phyloP scores from a whole-genome alignment of 495 filamentous ascomycete genomes.

The Penicillium daleae region DNA sequence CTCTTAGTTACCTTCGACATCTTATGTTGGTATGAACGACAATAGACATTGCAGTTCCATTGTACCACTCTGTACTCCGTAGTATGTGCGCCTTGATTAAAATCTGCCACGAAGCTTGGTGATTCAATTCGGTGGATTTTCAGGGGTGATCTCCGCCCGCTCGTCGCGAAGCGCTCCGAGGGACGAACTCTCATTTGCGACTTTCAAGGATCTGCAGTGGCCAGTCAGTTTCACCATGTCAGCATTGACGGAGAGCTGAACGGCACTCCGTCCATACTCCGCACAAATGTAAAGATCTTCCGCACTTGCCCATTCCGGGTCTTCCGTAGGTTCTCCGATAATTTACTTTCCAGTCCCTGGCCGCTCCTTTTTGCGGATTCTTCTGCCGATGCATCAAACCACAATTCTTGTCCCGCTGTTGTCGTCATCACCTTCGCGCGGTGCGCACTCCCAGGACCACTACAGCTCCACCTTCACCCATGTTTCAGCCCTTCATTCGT shows the following conservation, averaged over 20 bases:
- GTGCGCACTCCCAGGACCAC: conserved; percentile 6
- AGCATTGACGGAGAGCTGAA: neutral
- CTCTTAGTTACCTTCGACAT: too few species aligned
- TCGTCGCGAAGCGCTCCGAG: neutral
- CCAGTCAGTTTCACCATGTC: conserved; percentile 3
- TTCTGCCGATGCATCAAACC: neutral
- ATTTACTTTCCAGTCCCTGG: neutral
- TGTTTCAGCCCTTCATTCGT: conserved; percentile 10
- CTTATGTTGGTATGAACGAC: neutral
- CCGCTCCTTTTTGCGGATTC: neutral
- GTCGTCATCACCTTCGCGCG: conserved; percentile 16
- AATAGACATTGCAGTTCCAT: neutral
- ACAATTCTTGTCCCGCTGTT: neutral
- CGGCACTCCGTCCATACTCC: neutral
- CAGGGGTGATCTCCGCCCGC: neutral
- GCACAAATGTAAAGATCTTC: neutral
- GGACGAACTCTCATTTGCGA: neutral
- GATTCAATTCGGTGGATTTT: neutral
- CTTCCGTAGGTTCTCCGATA: neutral
- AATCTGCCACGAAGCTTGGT: neutral
- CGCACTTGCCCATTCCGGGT: neutral
- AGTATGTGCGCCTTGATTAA: neutral
- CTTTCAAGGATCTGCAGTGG: neutral
- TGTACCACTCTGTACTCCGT: too few species aligned
- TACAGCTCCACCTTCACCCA: conserved; percentile 9